A percentile compares a stretch with the other conserved stretches of the same genome.
phyloP scores from a whole-genome alignment of 2,329 filamentous ascomycete genomes.

The Cryoendolithus antarcticus region DNA sequence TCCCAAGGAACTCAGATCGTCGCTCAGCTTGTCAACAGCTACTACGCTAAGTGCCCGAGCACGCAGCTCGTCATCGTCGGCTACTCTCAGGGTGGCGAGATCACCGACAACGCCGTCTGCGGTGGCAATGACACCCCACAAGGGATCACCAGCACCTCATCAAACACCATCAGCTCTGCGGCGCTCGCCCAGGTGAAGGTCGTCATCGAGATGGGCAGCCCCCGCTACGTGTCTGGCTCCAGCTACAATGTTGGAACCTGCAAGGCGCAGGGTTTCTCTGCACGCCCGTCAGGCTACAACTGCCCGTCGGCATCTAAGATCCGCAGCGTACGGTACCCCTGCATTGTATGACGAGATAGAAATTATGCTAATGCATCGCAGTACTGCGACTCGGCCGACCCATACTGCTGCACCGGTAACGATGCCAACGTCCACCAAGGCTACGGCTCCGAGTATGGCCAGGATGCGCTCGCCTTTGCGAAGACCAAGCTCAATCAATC shows the following conservation, averaged over 20 bases:
- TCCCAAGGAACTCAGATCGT: slow-evolving; percentile 37
- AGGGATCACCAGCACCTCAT: slow-evolving; percentile 33
- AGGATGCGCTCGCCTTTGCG: slow-evolving; percentile 47
- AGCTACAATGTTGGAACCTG: slow-evolving; percentile 52
- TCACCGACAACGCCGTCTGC: slow-evolving; percentile 50
- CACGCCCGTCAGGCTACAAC: slow-evolving; percentile 2
- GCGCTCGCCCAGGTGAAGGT: slow-evolving; percentile 14
- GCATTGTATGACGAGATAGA: neutral
- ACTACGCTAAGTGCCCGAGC: slow-evolving; percentile 13
- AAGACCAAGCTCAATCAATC: slow-evolving; percentile 34
- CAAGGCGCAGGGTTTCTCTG: slow-evolving; percentile 23
- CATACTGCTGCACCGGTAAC: slow-evolving; percentile 55
- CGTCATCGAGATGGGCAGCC: slow-evolving; percentile 28
- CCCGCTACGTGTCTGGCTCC: slow-evolving; percentile 43
- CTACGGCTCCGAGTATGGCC: slow-evolving; percentile 49
- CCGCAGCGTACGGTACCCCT: neutral
- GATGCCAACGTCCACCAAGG: slow-evolving; percentile 48
- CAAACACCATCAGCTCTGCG: slow-evolving; percentile 13
- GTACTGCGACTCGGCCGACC: slow-evolving; percentile 53
- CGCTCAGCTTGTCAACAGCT: slow-evolving; percentile 16
- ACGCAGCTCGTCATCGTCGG: slow-evolving; percentile 17
- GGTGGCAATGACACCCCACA: slow-evolving; percentile 41
- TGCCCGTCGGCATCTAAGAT: neutral
- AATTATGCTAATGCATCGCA: neutral
- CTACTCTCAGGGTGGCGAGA: slow-evolving; percentile 40